Evolutionary conservation across 2,329 filamentous ascomycete species (phyloP).

Genomic region (Hirsutella rhossiliensis): DNA sequence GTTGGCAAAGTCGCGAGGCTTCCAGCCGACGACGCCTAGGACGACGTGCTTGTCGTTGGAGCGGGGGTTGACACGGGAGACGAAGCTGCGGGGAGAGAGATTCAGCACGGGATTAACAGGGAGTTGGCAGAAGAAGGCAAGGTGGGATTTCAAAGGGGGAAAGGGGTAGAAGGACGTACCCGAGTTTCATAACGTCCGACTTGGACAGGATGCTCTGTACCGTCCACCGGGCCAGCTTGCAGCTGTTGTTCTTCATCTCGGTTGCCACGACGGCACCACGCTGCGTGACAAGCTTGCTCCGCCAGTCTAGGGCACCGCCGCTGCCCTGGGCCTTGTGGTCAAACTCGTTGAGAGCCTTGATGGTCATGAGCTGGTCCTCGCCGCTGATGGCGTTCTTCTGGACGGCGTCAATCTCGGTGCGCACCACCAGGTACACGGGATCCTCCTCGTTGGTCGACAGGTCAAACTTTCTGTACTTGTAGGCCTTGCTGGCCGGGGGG

Average conservation of each 20-base stretch:
- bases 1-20: slow-evolving; percentile 88
- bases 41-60: slow-evolving; percentile 89
- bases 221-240: slow-evolving; percentile 97
- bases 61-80: slow-evolving; percentile 88
- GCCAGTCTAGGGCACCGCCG: slow-evolving; percentile 92
- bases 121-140: background rate
- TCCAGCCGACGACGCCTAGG: slow-evolving; percentile 92
- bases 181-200: slow-evolving; percentile 98
- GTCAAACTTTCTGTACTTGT: slow-evolving; percentile 97
- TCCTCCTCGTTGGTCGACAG: slow-evolving; percentile 91
- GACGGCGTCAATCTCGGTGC: slow-evolving; percentile 89
- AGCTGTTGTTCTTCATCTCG: slow-evolving; percentile 99
- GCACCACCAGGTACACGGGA: slow-evolving; percentile 82
- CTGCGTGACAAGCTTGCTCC: slow-evolving; percentile 85
- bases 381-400: slow-evolving; percentile 89
- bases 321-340: slow-evolving; percentile 95
- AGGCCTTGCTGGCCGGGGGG: slow-evolving; percentile 87
- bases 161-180: slow-evolving; percentile 40
- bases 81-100: slow-evolving; percentile 50
- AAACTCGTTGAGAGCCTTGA: slow-evolving; percentile 98
- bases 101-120: slow-evolving; percentile 11
- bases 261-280: slow-evolving; percentile 95
- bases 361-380: slow-evolving; percentile 80
- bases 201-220: slow-evolving; percentile 93
- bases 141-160: too few species aligned